Base-by-base conservation (phyloP, 2,329 filamentous ascomycete genomes). In the Penicillium italicum region DNA sequence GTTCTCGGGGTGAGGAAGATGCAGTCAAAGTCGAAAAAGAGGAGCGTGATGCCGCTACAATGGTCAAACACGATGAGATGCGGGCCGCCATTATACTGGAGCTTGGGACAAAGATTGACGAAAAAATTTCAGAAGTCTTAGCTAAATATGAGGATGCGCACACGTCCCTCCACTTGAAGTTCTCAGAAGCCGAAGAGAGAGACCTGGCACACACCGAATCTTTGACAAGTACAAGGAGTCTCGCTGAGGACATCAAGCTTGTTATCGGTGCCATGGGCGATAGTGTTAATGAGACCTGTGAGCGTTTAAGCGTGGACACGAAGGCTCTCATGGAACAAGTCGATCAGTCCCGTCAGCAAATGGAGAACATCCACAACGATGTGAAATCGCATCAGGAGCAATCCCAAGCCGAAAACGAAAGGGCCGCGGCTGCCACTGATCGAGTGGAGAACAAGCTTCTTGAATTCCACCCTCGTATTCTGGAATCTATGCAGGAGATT, bases 111-210 rank as follows among this genome's bases (percentile, higher is more conserved):
- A 85, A 84, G 72, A 77, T 87, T 37, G 85, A 96, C 59, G 88
- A 91, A 66, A 91, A 91, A 69, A 85, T 97, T 63, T 83, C 83
- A 56, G 89, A 91, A 50, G 80, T 99, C 24, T 85, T 96, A 71
- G 79, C 82, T 63, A 97, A 95, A 71, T 95, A 96, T 67, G 92
- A 97, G 53, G 90, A 94, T 58, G 87, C 92, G 60, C 89, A 95
- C 67, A 77, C 82, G 20, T 79, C 85, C 8, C 82, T 90, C 30
- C 89, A 95, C 42, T 87, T 89, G 45, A 89, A 89, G 64, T 83
- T 86, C 46, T 85, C 86, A 61, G 82, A 87, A 33, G 84, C 85
- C 51, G 90, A 93, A 64, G 86, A 89, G 61, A 87, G 89, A 55
- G 85, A 90, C 31, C 76, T 82, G 33, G 83, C 88, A 61, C 86